Base-by-base conservation (phyloP, 768 basidiomycete genomes). In the Calocybe indica region DNA sequence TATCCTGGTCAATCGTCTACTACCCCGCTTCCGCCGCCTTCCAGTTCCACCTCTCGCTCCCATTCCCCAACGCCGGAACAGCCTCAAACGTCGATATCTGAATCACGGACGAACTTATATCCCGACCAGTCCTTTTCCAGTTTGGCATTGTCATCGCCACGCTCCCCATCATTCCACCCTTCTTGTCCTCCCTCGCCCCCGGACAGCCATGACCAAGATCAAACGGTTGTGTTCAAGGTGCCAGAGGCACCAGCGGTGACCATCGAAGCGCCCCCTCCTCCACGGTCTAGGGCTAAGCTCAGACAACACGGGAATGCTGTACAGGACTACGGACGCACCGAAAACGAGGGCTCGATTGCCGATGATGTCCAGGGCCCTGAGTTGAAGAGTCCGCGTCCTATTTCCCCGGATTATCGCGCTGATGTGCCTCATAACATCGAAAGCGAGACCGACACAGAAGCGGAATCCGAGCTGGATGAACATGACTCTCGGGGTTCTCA, bases 371-470 rank as follows among this genome's bases (percentile, higher is more conserved):
- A 61, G 50, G 22, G 22, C 22, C 50, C 67, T 64, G 48, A 68
- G 51, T 56, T 53, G 55, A 50, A 54, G 58, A 69, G 52, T 40
- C 71, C 74, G 15, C 71, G 69, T 46, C 79, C 83, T 10, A 67
- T 72, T 3, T 84, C 83, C 0, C 84, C 85, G 5, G 72, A 78
- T 2, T 79, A 82, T 56, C 73, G 66, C 33, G 79, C 76, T 0
- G 86, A 89, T 58, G 85, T 88, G 7, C 88, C 86, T 47, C 80
- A 76, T 43, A 71, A 79, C 9, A 71, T 88, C 12, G 87, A 88
- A 65, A 87, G 84, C 55, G 85, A 80, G 10, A 84, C 82, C 2
- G 86, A 88, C 52, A 83, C 80, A 0, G 86, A 88, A 39, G 69
- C 72, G 0, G 85, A 86, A 50, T 67, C 67, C 6, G 77, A 75